These are phyloP conservation scores for Lunasporangiospora selenospora DNA, from an alignment of 192 early-diverging fungal species.

Conservation along the genomic window DNA sequence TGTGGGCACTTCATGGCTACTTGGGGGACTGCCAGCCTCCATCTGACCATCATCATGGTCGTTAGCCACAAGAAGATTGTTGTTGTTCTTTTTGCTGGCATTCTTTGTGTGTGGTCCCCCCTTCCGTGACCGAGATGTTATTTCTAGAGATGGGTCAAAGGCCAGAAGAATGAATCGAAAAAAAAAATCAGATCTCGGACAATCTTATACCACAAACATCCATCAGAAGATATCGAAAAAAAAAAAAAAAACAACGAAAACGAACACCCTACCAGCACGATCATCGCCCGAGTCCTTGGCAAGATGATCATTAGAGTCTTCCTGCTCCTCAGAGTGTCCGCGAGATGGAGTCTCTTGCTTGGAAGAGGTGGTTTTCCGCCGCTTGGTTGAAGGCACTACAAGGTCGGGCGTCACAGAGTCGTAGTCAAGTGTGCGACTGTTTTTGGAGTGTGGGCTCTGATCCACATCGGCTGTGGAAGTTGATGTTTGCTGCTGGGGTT, in stretches of 20 bases:
- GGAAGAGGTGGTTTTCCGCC: conserved; percentile 10
- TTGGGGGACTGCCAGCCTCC: no score
- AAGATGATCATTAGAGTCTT: background rate
- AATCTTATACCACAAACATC: no score
- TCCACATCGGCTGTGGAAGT: background rate
- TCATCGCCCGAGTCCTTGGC: conserved; percentile 2
- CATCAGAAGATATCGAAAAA: no score
- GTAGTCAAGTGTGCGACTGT: background rate
- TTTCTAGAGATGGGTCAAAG: background rate
- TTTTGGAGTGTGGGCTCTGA: background rate
- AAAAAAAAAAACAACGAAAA: no score
- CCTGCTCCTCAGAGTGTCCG: background rate
- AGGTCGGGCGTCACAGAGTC: no score
- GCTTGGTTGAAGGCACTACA: conserved; percentile 6
- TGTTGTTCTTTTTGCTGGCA: background rate
- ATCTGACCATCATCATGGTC: no score
- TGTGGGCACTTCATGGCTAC: conserved; percentile 3
- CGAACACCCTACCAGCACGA: conserved; percentile 1
- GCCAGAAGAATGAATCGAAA: no score
- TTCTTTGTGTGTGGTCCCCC: background rate
- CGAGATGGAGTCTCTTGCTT: background rate
- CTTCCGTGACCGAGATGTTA: background rate
- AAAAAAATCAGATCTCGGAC: no score
- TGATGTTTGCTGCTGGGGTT: background rate
- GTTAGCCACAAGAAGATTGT: no score